Base-by-base conservation (phyloP, 805 yeast genomes). In the Grigorovia transvaalensis region DNA sequence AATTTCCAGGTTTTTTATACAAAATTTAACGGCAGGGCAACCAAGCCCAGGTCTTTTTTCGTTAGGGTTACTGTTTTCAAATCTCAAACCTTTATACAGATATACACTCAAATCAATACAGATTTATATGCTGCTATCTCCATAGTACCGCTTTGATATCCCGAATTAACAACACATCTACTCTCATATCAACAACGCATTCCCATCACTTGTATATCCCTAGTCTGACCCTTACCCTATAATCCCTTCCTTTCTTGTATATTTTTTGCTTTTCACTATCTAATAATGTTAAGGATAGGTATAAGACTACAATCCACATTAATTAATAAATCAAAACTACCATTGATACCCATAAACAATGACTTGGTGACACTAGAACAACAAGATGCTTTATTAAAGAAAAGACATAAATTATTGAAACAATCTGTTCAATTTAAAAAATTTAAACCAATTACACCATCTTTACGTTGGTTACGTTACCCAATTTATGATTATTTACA, bases 401-500 rank as follows among this genome's bases (percentile, higher is more conserved):
- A 84, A 67, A 93, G 89, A 70, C 74, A 86, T 47, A 83, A 82
- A 65, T 75, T 87, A 56, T 78, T 87, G 51, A 80, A 82, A 64
- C 82, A 84, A 45, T 78, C 78, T 54, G 88, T 85, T 33, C 77
- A 77, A 59, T 75, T 89, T 75, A 88, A 85, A 68, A 76, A 78
- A 55, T 79, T 81, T 61, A 88, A 88, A 59, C 91, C 93, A 47
- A 78, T 81, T 29, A 84, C 93, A 46, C 96, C 96, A 0, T 90
- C 95, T 64, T 70, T 88, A 55, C 79, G 95, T 62, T 88, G 96
- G 88, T 88, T 80, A 74, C 79, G 88, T 50, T 80, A 82, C 58
- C 97, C 98, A 45, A 75, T 89, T 17, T 90, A 90, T 68, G 84
- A 87, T 15, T 86, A 93, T 68, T 73, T 93, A 55, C 85, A 86